Base-by-base conservation (phyloP, 2,329 filamentous ascomycete genomes). In the Zymoseptoria pseudotritici region DNA sequence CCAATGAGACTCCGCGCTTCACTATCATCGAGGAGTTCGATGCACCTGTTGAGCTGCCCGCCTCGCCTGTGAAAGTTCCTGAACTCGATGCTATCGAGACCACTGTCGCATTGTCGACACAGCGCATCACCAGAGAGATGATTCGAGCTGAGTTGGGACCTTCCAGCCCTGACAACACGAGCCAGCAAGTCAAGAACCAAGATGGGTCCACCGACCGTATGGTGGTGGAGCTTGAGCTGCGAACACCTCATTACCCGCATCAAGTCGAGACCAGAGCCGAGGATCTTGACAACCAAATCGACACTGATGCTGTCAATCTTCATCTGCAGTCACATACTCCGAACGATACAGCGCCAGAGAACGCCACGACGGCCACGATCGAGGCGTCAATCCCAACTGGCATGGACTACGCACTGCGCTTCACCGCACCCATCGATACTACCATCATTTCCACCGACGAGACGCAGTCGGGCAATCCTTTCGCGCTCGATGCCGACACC, bases 91-190 rank as follows among this genome's bases (percentile, higher is more conserved):
- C 65, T 4, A 61, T 59, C 42, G 65, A 65, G 24, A 56, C 57
- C 3, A 58, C 64, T 22, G 57, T 58, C 10, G 53, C 56, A 9
- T 50, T 58, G 50, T 50, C 62, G 20, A 62, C 63, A 51, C 65
- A 67, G n/a, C 69, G 69, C 21, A 67, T 75, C 24, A 75, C 73
- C 2, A 61, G 73, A 55, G 72, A 71, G 9, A 61, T 75, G 65
- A 68, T 75, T 49, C 68, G 69, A 52, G 71, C 73, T 29, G 72
- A 70, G 50, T 66, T 73, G 7, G 69, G 66, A 2, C 68, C 68
- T 49, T 70, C 71, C 1, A 67, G 63, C 51, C 57, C 54, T 6
- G 65, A 65, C 53, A 67, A 64, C 19, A 67, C 63, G 5, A 56
- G 57, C 10, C 54, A 61, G 36, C 60, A 63, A 59, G 56, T 54